Percentiles rank a stretch among this genome's conserved stretches.
Evolutionary conservation across 2,329 filamentous ascomycete genomes (phyloP).

Genomic region (Herpotrichia juniperi): DNA sequence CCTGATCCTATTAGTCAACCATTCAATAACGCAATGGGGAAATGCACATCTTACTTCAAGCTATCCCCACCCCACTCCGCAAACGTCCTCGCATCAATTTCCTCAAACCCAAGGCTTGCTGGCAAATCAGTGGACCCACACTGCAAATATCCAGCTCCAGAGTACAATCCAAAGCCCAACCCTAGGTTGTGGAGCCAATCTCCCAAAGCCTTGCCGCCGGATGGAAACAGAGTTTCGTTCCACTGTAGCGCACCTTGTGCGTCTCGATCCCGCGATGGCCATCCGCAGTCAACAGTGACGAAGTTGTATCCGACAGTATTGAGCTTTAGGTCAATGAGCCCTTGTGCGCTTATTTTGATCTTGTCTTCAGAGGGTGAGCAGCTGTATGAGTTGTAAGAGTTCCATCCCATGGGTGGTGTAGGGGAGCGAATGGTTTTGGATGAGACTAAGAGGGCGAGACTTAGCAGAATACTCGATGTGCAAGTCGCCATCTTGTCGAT

Average conservation of each 20-base stretch:
- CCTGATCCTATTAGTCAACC: conserved; percentile 30
- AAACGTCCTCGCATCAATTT: conserved; percentile 63
- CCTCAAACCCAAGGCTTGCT: conserved; percentile 60
- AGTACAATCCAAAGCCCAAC: conserved; percentile 62
- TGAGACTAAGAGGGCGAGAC: not conserved
- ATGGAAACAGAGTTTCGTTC: conserved; percentile 58
- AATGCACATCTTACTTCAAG: conserved; percentile 62
- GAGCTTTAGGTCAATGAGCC: conserved; percentile 59
- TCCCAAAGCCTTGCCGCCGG: conserved; percentile 56
- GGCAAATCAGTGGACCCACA: conserved; percentile 54
- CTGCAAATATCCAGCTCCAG: conserved; percentile 41
- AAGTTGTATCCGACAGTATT: conserved; percentile 61
- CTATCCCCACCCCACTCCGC: conserved; percentile 49
- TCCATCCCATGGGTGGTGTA: conserved; percentile 56
- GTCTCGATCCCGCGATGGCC: conserved; percentile 52
- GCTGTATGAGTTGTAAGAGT: conserved; percentile 63
- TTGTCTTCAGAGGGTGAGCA: conserved; percentile 57
- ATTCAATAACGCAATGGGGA: not conserved
- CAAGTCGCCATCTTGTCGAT: not conserved
- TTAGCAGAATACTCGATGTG: not conserved
- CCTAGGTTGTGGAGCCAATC: conserved; percentile 58
- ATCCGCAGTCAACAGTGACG: conserved; percentile 66
- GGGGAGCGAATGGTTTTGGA: conserved; percentile 28
- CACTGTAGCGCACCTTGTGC: conserved; percentile 56
- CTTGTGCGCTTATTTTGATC: conserved; percentile 59